Conservation (phyloP, 805 yeast species). For the Starmerella scarabaei region DNA sequence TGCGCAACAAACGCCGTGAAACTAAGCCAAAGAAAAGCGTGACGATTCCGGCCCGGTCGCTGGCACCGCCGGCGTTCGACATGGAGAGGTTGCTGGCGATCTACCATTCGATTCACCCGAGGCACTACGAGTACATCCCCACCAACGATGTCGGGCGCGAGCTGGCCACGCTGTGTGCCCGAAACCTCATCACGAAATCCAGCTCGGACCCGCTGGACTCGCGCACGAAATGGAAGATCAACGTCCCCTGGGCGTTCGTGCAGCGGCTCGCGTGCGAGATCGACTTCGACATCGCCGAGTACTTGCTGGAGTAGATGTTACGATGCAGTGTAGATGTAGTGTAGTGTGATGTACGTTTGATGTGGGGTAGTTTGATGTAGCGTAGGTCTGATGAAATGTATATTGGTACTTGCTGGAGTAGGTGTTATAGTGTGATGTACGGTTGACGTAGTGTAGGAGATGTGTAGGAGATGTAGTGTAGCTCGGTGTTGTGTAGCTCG, state of each 20-base stretch:
- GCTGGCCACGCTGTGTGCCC: constrained; percentile 45
- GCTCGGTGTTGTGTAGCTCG: no score
- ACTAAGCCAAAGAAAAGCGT: constrained; percentile 34
- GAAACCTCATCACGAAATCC: constrained; percentile 37
- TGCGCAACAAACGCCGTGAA: constrained; percentile 30
- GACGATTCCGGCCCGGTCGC: constrained; percentile 45
- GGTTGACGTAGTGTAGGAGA: no score
- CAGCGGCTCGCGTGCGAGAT: constrained; percentile 50
- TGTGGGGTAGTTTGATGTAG: not conserved
- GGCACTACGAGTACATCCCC: constrained; percentile 29
- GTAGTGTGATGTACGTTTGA: not conserved
- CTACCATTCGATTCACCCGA: constrained; percentile 51
- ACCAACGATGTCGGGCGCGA: constrained; percentile 33
- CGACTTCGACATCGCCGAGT: constrained; percentile 52
- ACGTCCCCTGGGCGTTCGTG: constrained; percentile 54
- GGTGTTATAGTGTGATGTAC: no score
- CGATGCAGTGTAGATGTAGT: constrained; percentile 8
- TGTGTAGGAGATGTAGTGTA: no score
- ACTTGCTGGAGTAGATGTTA: constrained; percentile 40
- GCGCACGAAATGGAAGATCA: constrained; percentile 65
- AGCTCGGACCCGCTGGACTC: constrained; percentile 47
- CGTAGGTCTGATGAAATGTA: not conserved
- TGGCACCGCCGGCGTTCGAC: constrained; percentile 63
- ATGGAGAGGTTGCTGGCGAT: constrained; percentile 73
- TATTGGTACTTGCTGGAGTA: no score